Base-by-base conservation (phyloP, 768 basidiomycete species). In the Boletus pseudo-olivaceus region DNA sequence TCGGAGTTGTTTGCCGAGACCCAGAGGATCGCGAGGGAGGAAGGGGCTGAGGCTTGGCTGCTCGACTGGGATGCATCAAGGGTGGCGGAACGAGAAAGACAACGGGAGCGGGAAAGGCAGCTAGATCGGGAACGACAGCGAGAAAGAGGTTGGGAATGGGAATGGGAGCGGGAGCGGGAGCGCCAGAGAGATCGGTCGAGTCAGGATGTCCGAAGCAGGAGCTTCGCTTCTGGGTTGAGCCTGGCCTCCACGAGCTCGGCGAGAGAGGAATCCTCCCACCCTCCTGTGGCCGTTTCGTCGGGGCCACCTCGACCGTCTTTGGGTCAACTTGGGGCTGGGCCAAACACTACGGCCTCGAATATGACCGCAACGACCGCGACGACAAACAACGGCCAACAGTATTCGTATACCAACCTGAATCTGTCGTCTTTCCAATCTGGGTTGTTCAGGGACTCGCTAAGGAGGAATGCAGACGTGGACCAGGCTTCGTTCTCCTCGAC, bases 321-420 rank as follows among this genome's bases (percentile, higher is more conserved):
- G 37, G 55, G 51, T 7, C 64, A 58, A 19, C 37, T 46, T 17
- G 59, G 54, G 12, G 9, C 39, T 38, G 58, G 17, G 19, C 14
- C 51, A 19, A 56, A 9, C 27, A 35, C 51, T 7, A 33, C 42
- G 32, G 43, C 41, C 0, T 8, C 58, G 29, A 57, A 44, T 19
- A 32, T 40, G 26, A 46, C 38, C 0, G 0, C 53, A 14, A 35
- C 50, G 23, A 47, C 44, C 9, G 5, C 54, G 12, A 44, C 55
- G 29, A 46, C 47, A n/a, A 62, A 59, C 41, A 57, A 37, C 34
- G 46, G 23, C n/a, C 57, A 57, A 30, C 58, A 54, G 7, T 67
- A 70, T 43, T 66, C 70, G 7, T 70, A 70, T 45, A 61, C 56
- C 48, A 70, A 62, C 43, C 27, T 70, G n/a, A 66, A 70, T n/a